Base-by-base conservation (phyloP, 192 early-diverging fungal species). In the Umbelopsis vinacea region DNA sequence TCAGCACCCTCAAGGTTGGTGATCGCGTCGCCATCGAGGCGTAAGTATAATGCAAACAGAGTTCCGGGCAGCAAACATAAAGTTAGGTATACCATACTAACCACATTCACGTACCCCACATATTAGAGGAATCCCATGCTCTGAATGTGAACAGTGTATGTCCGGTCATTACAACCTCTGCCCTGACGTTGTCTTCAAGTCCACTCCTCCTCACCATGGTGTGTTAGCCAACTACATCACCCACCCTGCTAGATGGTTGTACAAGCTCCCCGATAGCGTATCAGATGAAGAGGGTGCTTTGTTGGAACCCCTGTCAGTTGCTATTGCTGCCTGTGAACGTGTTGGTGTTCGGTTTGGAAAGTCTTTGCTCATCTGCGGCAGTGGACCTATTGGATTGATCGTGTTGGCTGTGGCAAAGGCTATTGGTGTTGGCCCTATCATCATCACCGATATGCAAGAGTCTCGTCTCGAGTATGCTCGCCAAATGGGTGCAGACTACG, bases 1-100 rank as follows among this genome's bases (percentile, higher is more conserved):
- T 82, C 46, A 78, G 33, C 10, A 63, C 37, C 26, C 55, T 82
- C 9, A 77, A 82, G 43, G 67, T 80, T 53, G 81, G 81, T 23
- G 81, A 82, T 60, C 71, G 71, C 35, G 81, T 82, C 35, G 77
- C 74, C 24, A 63, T 82, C 21, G 81, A 82, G 73, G 70, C 80
- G 68, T 76, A 76, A 76, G 69, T 72, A 46, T 46, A 66, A 45
- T 6, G 40, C 11, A 71, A 57, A 46, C 14, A 14, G 37, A 17
- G 23, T 26, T 45, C 24, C 38, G 23, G 11, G 17, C 14, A 35
- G 33, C 9, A 24, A n/a, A 46, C 24, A 35, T 46, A 37, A 7
- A 2, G 17, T 5, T 46, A 29, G n/a, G n/a, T 12, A n/a, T 60
- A 47, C 46, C 5, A 45, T 26, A 48, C 37, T 0, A 12, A n/a